Evolutionary conservation across 306 rosid species (phyloP).

Genomic region (Lathyrus sativus): DNA sequence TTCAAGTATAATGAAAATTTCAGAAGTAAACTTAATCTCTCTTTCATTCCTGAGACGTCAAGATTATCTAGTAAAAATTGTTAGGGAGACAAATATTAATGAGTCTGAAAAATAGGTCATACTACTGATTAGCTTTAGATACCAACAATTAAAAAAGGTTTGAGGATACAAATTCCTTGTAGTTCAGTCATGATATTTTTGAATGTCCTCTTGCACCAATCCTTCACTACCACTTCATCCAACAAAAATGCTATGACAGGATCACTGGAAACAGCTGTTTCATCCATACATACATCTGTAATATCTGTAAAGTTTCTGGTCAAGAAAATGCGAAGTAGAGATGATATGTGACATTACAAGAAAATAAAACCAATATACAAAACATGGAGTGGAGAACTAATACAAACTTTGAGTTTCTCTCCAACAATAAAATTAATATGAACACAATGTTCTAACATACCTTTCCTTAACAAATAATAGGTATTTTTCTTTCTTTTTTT

Average conservation of each 20-base stretch:
- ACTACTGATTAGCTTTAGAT: conserved; percentile 26
- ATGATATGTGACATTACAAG: not conserved
- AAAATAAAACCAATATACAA: not conserved
- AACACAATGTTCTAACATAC: conserved; percentile 12
- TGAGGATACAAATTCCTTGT: conserved; percentile 86
- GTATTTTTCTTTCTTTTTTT: not conserved
- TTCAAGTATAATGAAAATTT: conserved; percentile 69
- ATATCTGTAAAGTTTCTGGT: conserved; percentile 71
- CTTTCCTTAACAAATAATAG: conserved; percentile 14
- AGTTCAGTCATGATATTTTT: conserved; percentile 66
- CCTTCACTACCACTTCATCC: conserved; percentile 99
- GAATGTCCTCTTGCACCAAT: conserved; percentile 95
- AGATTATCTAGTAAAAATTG: conserved; percentile 62
- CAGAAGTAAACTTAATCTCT: conserved; percentile 61
- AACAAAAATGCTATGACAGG: conserved; percentile 95
- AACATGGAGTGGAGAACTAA: not conserved
- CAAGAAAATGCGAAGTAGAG: conserved; percentile 51
- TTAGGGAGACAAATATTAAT: conserved; percentile 42
- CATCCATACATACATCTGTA: conserved; percentile 98
- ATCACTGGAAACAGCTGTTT: conserved; percentile 96
- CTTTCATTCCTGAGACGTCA: conserved; percentile 54
- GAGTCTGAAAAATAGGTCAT: not conserved
- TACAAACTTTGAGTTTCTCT: conserved; percentile 6
- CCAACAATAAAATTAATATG: conserved; percentile 13
- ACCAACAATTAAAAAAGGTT: conserved; percentile 34